Percentiles rank a stretch among this genome's conserved stretches.
These are phyloP conservation scores for Gautieria morchelliformis DNA, from an alignment of 768 basidiomycete genomes.

Conservation along the genomic window DNA sequence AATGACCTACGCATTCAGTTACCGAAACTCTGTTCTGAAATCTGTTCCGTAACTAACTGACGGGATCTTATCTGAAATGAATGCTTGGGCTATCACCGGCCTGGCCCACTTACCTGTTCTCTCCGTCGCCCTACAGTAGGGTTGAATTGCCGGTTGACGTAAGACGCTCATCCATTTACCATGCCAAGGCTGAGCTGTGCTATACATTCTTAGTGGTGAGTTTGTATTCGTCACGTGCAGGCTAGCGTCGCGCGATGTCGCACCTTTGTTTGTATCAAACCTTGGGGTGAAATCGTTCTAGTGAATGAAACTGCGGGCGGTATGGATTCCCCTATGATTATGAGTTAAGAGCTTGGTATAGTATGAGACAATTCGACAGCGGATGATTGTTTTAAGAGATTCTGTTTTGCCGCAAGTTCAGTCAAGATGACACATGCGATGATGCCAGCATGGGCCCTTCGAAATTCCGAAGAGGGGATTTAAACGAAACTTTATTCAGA, in stretches of 20 bases:
- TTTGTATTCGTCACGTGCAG: not conserved
- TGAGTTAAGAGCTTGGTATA: too few species aligned
- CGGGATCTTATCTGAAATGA: not conserved
- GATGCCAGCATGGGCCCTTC: too few species aligned
- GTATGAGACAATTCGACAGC: too few species aligned
- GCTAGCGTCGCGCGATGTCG: not conserved
- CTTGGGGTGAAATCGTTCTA: too few species aligned
- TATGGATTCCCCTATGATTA: too few species aligned
- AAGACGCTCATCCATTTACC: not conserved
- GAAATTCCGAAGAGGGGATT: too few species aligned
- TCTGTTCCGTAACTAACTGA: not conserved
- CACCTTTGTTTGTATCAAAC: not conserved
- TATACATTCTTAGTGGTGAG: not conserved
- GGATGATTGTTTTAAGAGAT: too few species aligned
- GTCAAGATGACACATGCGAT: too few species aligned
- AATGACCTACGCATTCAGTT: not conserved
- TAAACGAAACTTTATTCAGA: too few species aligned
- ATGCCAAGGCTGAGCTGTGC: not conserved
- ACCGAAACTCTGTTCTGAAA: not conserved
- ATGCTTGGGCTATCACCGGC: not conserved
- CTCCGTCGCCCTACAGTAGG: not conserved
- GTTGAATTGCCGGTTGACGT: not conserved
- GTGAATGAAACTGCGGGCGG: too few species aligned
- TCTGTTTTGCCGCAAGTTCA: too few species aligned
- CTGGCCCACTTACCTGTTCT: too few species aligned